phyloP scores from a whole-genome alignment of 2,329 filamentous ascomycete species.

The Aschersonia sp. region DNA sequence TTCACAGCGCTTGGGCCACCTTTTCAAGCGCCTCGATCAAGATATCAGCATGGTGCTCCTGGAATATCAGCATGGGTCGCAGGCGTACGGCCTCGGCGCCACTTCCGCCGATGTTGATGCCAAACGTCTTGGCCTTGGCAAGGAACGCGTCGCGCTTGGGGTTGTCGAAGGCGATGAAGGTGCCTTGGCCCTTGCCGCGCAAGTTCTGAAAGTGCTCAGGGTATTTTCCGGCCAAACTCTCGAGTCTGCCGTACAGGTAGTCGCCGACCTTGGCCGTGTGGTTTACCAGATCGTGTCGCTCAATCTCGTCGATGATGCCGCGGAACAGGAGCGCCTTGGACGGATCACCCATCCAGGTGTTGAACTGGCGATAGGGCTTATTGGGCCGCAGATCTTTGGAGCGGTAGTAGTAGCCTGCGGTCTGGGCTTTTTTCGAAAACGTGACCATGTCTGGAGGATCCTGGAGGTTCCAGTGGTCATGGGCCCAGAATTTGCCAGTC shows the following conservation, averaged over 20 bases:
- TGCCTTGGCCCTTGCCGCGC: constrained; percentile 75
- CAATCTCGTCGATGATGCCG: constrained; percentile 69
- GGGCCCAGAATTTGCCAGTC: constrained; percentile 90
- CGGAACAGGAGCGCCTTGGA: constrained; percentile 74
- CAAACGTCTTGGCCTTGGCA: constrained; percentile 60
- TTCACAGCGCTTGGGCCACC: constrained; percentile 36
- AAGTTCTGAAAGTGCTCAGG: constrained; percentile 71
- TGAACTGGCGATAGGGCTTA: constrained; percentile 92
- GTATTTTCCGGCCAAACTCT: constrained; percentile 52
- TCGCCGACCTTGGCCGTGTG: constrained; percentile 65
- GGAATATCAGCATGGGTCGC: constrained; percentile 83
- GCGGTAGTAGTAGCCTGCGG: constrained; percentile 83
- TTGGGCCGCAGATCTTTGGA: constrained; percentile 70
- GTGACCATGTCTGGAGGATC: constrained; percentile 84
- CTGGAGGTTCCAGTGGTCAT: constrained; percentile 80
- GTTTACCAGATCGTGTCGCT: constrained; percentile 61
- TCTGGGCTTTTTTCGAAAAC: constrained; percentile 91
- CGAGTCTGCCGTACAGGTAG: constrained; percentile 61
- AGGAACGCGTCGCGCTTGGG: constrained; percentile 69
- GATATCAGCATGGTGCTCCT: constrained; percentile 81
- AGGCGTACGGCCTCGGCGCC: constrained; percentile 63
- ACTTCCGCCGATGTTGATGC: constrained; percentile 78
- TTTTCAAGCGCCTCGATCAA: constrained; percentile 67
- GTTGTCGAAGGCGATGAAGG: constrained; percentile 85
- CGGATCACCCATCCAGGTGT: constrained; percentile 95